phyloP scores from a whole-genome alignment of 2,329 filamentous ascomycete species.

The Plenodomus lindquistii region DNA sequence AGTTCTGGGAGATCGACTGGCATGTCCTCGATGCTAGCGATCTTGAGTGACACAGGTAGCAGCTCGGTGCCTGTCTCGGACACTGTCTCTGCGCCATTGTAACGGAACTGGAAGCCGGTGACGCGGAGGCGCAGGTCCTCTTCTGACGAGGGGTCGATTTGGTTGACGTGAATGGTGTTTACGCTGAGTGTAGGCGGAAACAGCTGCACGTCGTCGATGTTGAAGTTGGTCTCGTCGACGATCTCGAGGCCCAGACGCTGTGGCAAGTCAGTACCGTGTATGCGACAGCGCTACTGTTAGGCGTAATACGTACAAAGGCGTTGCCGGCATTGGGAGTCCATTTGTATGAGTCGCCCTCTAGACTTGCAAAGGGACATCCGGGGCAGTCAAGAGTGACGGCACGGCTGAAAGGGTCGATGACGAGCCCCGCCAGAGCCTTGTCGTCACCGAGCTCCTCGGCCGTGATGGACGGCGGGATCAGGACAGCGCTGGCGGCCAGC shows the following conservation, averaged over 20 bases:
- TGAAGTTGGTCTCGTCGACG: slow-evolving; percentile 35
- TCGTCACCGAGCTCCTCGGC: slow-evolving; percentile 35
- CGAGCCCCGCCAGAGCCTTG: slow-evolving; percentile 34
- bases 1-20: slow-evolving; percentile 38
- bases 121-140: slow-evolving; percentile 37
- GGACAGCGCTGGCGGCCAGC: slow-evolving; percentile 42
- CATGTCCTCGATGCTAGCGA: slow-evolving; percentile 40
- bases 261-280: slow-evolving; percentile 18
- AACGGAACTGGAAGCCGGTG: slow-evolving; percentile 42
- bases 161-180: slow-evolving; percentile 39
- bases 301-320: slow-evolving; percentile 34
- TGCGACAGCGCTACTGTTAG: background rate
- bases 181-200: slow-evolving; percentile 42
- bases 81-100: slow-evolving; percentile 40
- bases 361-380: slow-evolving; percentile 35
- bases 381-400: slow-evolving; percentile 40
- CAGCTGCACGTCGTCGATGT: slow-evolving; percentile 43
- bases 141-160: slow-evolving; percentile 34
- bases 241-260: slow-evolving; percentile 45
- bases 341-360: slow-evolving; percentile 21
- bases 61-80: slow-evolving; percentile 43
- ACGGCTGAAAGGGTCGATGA: slow-evolving; percentile 38
- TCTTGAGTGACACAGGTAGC: slow-evolving; percentile 43
- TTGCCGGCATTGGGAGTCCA: slow-evolving; percentile 41
- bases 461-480: slow-evolving; percentile 38